Conservation (phyloP, 1,284 basidiomycete species). For the Pholiota adiposa region DNA sequence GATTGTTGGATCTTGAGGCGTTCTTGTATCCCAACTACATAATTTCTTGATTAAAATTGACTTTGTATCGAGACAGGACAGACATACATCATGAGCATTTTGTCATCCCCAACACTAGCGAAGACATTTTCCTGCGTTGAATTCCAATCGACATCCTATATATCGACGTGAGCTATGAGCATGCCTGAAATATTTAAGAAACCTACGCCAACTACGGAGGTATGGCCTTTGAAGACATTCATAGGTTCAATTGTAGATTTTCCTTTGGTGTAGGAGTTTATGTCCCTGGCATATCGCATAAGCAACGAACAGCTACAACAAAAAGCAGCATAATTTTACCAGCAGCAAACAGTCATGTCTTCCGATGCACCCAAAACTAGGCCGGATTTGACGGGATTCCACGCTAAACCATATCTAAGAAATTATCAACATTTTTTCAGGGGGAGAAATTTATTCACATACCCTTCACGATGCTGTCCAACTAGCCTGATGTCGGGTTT, state of each 20-base stretch:
- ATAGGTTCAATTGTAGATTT: constrained; percentile 83
- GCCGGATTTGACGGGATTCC: constrained; percentile 85
- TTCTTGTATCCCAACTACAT: constrained; percentile 90
- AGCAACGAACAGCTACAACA: constrained; percentile 4
- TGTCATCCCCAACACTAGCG: constrained; percentile 97
- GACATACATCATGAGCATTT: constrained; percentile 86
- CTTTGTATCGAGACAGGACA: constrained; percentile 8
- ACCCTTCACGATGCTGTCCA: constrained; percentile 95
- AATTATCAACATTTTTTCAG: constrained; percentile 6
- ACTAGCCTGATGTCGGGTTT: constrained; percentile 91
- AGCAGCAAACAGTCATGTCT: constrained; percentile 95
- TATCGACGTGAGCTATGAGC: constrained; percentile 9
- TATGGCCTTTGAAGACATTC: constrained; percentile 85
- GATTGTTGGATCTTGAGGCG: constrained; percentile 67
- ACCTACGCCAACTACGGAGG: constrained; percentile 87
- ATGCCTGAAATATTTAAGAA: neutral
- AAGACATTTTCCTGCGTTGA: constrained; percentile 84
- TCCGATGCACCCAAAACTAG: constrained; percentile 93
- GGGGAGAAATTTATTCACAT: constrained; percentile 30
- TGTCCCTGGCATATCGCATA: constrained; percentile 66
- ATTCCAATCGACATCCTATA: constrained; percentile 98
- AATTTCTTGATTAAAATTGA: constrained; percentile 11
- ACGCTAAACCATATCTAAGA: constrained; percentile 87
- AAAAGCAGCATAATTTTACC: constrained; percentile 52
- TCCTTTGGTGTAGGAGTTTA: constrained; percentile 87